These are phyloP conservation scores for Xerocomus spinulosus DNA, from an alignment of 768 basidiomycete species.

Conservation along the genomic window DNA sequence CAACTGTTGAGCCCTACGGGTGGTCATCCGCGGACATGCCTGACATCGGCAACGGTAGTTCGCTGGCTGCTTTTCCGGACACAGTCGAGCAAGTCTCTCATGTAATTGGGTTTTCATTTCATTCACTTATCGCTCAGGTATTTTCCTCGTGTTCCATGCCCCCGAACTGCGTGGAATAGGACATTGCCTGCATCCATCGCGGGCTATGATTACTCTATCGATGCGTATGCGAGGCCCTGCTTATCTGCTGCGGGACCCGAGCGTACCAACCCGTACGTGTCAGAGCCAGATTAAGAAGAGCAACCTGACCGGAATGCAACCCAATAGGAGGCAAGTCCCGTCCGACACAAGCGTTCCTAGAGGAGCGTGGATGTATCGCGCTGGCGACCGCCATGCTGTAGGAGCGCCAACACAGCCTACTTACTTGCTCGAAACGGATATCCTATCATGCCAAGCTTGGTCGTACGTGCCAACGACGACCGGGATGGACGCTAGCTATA, in stretches of 20 bases:
- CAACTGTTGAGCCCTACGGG: neutral
- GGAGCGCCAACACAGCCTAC: conserved; percentile 8
- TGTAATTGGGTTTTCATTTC: neutral
- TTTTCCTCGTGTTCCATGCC: neutral
- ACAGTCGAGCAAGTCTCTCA: conserved; percentile 11
- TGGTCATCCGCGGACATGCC: neutral
- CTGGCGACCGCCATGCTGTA: conserved; percentile 19
- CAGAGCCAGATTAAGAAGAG: neutral
- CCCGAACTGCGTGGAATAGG: neutral
- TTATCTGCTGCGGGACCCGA: neutral
- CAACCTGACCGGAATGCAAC: neutral
- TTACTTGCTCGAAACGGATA: neutral
- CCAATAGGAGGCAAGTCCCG: conserved; percentile 8
- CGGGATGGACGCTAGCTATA: neutral
- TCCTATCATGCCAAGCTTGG: neutral
- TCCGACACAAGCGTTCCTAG: neutral
- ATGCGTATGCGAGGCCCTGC: neutral
- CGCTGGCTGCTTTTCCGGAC: neutral
- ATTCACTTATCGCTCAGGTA: conserved; percentile 7
- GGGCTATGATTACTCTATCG: neutral
- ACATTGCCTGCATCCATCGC: neutral
- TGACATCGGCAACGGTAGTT: neutral
- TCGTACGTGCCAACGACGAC: neutral
- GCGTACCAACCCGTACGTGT: neutral
- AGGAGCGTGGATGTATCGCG: neutral